A percentile compares a stretch with the other conserved stretches of the same genome.
Evolutionary conservation across 371 early-diverging fungal genomes (phyloP).

Genomic region (Syncephalastrum contaminatum): DNA sequence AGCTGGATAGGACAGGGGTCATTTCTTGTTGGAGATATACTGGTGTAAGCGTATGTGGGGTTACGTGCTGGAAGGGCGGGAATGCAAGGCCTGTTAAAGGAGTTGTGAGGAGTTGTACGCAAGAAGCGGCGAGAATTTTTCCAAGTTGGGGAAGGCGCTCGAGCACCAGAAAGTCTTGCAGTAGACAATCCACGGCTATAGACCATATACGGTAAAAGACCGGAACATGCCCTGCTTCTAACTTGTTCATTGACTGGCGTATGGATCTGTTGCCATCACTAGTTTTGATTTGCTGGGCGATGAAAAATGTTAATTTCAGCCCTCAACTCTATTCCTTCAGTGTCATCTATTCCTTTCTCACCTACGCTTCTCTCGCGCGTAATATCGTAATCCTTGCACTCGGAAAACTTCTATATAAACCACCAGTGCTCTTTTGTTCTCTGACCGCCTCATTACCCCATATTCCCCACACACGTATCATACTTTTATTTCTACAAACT

Average conservation of each 20-base stretch:
- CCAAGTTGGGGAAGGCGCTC: too few relatives aligned
- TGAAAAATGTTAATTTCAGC: background rate
- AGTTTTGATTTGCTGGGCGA: constrained; percentile 1
- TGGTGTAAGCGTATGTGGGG: too few relatives aligned
- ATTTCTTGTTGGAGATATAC: too few relatives aligned
- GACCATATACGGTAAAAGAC: constrained; percentile 1
- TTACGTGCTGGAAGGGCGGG: too few relatives aligned
- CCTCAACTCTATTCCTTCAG: constrained; percentile 4
- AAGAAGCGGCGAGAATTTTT: too few relatives aligned
- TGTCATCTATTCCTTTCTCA: background rate
- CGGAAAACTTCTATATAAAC: too few relatives aligned
- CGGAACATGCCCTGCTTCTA: constrained; percentile 1
- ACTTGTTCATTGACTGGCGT: background rate
- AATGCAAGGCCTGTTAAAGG: too few relatives aligned
- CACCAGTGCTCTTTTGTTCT: too few relatives aligned
- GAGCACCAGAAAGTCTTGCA: too few relatives aligned
- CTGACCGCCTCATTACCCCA: background rate
- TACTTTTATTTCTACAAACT: background rate
- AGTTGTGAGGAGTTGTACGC: too few relatives aligned
- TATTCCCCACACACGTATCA: background rate
- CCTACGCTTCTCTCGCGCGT: background rate
- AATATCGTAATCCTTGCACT: background rate
- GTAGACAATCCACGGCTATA: background rate
- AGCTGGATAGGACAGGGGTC: too few relatives aligned
- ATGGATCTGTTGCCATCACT: background rate